Conservation (phyloP, 306 rosid genomes). For the Acacia acuminata region DNA sequence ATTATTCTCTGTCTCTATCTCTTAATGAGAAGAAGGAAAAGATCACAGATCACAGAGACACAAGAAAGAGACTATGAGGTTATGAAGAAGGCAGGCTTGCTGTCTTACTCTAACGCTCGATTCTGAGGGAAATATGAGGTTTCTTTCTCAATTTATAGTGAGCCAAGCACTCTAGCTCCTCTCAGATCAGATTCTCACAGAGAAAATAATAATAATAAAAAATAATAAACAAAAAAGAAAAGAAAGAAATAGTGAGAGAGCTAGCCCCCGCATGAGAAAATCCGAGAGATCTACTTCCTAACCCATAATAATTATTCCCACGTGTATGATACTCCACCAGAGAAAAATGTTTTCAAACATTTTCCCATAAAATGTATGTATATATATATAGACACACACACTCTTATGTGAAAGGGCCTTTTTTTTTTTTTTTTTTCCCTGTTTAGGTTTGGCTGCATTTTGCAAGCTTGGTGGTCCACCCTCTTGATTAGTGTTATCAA, state of each 20-base stretch:
- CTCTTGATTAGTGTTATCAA: neutral
- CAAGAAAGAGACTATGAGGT: neutral
- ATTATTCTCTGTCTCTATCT: conserved; percentile 4
- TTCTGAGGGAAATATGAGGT: conserved; percentile 17
- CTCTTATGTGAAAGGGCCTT: neutral
- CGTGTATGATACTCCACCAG: conserved; percentile 39
- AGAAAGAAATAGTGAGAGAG: neutral
- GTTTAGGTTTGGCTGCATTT: neutral
- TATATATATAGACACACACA: no score
- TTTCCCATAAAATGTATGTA: neutral
- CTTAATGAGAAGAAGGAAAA: neutral
- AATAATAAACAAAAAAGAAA: neutral
- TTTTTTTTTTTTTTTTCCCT: neutral
- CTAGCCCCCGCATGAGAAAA: neutral
- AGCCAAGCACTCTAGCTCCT: neutral
- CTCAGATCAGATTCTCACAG: neutral
- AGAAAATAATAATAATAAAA: neutral
- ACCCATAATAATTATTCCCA: conserved; percentile 29
- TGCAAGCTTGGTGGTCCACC: neutral
- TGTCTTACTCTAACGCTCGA: conserved; percentile 18
- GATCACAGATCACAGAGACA: neutral
- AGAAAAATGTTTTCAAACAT: neutral
- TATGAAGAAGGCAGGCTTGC: neutral
- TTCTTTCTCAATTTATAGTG: conserved; percentile 34
- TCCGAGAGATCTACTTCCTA: neutral